These are phyloP conservation scores for Phoenix roebelenii DNA, from an alignment of 176 grass and related monocot species.

Conservation along the genomic window DNA sequence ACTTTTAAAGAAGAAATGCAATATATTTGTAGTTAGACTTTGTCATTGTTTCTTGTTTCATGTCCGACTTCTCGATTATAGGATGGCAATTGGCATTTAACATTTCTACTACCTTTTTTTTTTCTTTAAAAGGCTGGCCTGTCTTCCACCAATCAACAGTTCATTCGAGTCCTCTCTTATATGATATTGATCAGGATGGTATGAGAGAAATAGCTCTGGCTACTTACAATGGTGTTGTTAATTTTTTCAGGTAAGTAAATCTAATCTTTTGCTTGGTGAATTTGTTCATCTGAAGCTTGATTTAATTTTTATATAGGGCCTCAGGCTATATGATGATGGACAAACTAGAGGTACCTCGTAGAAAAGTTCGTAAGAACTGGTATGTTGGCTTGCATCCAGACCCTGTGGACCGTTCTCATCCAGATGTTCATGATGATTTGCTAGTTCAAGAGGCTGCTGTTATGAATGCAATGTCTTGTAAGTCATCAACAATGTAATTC, in stretches of 20 bases:
- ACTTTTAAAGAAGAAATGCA: too few relatives aligned
- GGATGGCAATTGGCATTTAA: background rate
- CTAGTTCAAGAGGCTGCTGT: constrained; percentile 42
- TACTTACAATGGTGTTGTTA: constrained; percentile 88
- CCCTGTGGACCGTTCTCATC: constrained; percentile 79
- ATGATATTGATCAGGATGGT: constrained; percentile 89
- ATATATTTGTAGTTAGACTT: too few relatives aligned
- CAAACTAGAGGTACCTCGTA: constrained; percentile 90
- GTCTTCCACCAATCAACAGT: constrained; percentile 93
- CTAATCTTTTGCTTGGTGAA: constrained; percentile 3
- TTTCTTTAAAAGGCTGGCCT: constrained; percentile 54
- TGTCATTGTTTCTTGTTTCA: too few relatives aligned
- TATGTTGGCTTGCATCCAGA: constrained; percentile 80
- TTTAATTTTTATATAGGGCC: constrained; percentile 45
- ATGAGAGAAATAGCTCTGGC: constrained; percentile 77
- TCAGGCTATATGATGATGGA: constrained; percentile 97
- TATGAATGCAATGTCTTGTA: constrained; percentile 31
- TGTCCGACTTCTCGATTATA: too few relatives aligned
- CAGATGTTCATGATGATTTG: constrained; percentile 79
- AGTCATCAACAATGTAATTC: background rate
- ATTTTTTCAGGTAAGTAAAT: constrained; percentile 76
- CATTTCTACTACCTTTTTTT: constrained; percentile 12
- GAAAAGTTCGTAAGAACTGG: constrained; percentile 91
- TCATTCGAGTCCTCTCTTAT: constrained; percentile 84
- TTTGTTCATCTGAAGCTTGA: constrained; percentile 16